These are phyloP conservation scores for Cladophialophora carrionii DNA, from an alignment of 2,329 filamentous ascomycete genomes.

Conservation along the genomic window DNA sequence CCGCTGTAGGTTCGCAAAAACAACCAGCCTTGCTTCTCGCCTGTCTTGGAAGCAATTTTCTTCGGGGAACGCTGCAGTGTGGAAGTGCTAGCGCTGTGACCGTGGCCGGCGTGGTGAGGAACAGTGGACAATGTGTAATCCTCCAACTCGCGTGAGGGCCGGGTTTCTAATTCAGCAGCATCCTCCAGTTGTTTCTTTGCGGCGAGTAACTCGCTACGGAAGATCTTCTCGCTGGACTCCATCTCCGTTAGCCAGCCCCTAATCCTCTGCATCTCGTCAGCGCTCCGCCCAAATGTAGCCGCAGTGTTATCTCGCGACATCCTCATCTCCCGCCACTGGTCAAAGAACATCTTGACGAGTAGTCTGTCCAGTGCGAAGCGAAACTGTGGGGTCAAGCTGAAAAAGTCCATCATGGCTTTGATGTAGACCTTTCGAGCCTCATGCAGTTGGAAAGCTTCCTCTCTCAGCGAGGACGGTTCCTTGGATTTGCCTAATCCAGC, in stretches of 20 bases:
- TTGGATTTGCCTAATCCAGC: conserved; percentile 87
- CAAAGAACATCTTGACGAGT: conserved; percentile 79
- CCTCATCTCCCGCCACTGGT: conserved; percentile 87
- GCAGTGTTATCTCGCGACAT: conserved; percentile 67
- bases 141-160: conserved; percentile 88
- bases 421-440: conserved; percentile 89
- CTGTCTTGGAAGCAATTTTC: conserved; percentile 48
- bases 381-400: conserved; percentile 81
- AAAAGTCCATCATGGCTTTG: conserved; percentile 91
- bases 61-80: conserved; percentile 57
- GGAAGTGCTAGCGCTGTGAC: conserved; percentile 59
- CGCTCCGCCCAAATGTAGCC: conserved; percentile 67
- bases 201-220: conserved; percentile 77
- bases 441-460: conserved; percentile 94
- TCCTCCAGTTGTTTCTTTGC: conserved; percentile 84
- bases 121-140: conserved; percentile 90
- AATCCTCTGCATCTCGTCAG: conserved; percentile 84
- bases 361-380: conserved; percentile 82
- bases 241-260: conserved; percentile 93
- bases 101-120: conserved; percentile 74
- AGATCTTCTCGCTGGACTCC: conserved; percentile 82
- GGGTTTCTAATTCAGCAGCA: conserved; percentile 67
- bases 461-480: conserved; percentile 84
- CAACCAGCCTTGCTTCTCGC: conserved; percentile 93
- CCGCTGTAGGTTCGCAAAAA: conserved; percentile 79